These are phyloP conservation scores for Aegilops tauschii DNA, from an alignment of 176 grass and related monocot species.

Conservation along the genomic window DNA sequence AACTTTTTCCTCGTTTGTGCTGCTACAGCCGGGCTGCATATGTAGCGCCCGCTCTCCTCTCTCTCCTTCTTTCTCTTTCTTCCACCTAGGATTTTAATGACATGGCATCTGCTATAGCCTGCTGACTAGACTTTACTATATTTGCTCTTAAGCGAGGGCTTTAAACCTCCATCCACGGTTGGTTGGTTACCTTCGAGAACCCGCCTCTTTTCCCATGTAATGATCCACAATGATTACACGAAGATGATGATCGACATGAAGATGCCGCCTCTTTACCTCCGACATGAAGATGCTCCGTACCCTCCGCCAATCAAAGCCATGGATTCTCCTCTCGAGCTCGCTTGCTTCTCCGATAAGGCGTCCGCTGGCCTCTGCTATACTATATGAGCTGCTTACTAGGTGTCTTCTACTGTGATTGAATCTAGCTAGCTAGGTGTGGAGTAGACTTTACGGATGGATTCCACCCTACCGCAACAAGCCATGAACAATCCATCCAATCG, in stretches of 20 bases:
- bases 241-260: no score
- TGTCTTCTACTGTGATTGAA: conserved; percentile 20
- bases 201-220: background rate
- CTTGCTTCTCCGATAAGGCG: background rate
- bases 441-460: conserved; percentile 28
- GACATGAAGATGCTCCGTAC: conserved; percentile 19
- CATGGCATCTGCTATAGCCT: no score
- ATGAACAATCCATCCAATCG: conserved; percentile 20
- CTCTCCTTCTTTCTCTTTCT: no score
- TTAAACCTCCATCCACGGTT: conserved; percentile 2
- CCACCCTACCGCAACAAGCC: conserved; percentile 25
- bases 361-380: background rate
- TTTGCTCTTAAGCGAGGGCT: background rate
- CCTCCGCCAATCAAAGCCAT: background rate
- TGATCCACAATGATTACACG: background rate
- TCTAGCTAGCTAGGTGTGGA: background rate
- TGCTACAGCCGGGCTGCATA: no score
- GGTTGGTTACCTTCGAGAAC: background rate
- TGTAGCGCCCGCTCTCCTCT: no score
- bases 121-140: no score
- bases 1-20: no score
- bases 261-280: no score
- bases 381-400: background rate
- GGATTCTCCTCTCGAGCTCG: background rate
- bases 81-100: no score